Base-by-base conservation (phyloP, 2,329 filamentous ascomycete genomes). In the Botrytis squamosa region DNA sequence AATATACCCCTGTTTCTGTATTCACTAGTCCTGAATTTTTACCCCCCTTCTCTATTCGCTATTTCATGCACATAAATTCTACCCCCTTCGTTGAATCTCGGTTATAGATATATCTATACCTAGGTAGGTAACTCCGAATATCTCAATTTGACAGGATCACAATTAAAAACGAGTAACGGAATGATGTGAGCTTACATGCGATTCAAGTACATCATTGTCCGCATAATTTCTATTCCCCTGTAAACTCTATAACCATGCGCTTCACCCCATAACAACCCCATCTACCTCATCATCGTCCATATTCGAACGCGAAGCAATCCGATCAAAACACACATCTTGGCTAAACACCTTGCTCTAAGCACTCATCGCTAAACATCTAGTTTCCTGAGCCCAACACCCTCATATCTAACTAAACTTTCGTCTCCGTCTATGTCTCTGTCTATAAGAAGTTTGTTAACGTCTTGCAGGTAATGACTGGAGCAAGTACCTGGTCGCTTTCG, bases 371-470 rank as follows among this genome's bases (percentile, higher is more conserved):
- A n/a, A 14, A 12, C 12, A n/a, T n/a, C 25, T 68, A n/a, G 3
- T 10, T n/a, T 55, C 46, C 36, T 4, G 9, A 68, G 33, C 36
- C 20, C 25, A 10, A 33, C 1, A 57, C 49, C 25, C 38, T n/a
- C 49, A 33, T 40, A 25, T 57, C 49, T 33, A 25, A 55, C 20
- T 18, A 42, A 33, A 10, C 5, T 22, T 57, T 16, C 33, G 18
- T 57, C 38, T 29, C 36, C 20, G 46, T 55, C 44, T 57, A 57
- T 42, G 42, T 67, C 33, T 68, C 42, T 42, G 42, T 49, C 49
- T 69, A 57, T 57, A 44, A 69, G 66, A 69, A 69, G 49, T 44
- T 57, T 70, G 59, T 71, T 65, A 65, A 64, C 25, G 57, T 18
- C 59, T 25, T 71, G 59, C 69, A 40, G 25, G 59, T 49, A 42